A percentile compares a stretch with the other conserved stretches of the same genome.
phyloP scores from a whole-genome alignment of 176 grass and related monocot genomes.

The Triticum turgidum region DNA sequence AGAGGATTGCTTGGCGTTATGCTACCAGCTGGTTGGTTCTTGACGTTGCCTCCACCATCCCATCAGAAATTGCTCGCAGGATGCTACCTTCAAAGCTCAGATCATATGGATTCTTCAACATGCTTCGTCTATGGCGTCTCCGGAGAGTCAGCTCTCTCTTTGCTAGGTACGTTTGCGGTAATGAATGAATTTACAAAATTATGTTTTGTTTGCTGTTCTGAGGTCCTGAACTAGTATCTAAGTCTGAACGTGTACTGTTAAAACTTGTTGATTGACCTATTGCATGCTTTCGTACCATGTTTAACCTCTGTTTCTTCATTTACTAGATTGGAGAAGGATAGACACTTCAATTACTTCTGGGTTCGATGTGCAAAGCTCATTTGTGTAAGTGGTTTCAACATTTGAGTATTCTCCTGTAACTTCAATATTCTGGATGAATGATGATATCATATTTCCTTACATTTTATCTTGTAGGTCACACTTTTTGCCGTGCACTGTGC shows the following conservation, averaged over 20 bases:
- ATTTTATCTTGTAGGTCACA: conserved; percentile 63
- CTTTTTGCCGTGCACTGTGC: conserved; percentile 95
- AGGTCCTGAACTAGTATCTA: not conserved
- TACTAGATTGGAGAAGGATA: conserved; percentile 88
- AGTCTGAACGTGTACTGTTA: not conserved
- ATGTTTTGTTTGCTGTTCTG: not conserved
- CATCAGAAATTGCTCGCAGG: conserved; percentile 62
- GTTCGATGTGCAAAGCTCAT: conserved; percentile 94
- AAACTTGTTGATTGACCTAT: not conserved
- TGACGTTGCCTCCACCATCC: conserved; percentile 75
- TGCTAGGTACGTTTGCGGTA: conserved; percentile 56
- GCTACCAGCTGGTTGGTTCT: conserved; percentile 82
- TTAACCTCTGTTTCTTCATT: conserved; percentile 23
- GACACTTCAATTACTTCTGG: conserved; percentile 96
- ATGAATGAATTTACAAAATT: not conserved
- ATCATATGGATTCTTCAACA: conserved; percentile 93
- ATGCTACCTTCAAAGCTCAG: conserved; percentile 60
- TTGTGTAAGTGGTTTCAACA: conserved; percentile 59
- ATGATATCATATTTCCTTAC: conserved; percentile 14
- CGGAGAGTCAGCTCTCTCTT: conserved; percentile 96
- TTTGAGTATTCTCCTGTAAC: not conserved
- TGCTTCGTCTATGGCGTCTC: conserved; percentile 95
- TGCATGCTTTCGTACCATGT: not conserved
- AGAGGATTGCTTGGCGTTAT: conserved; percentile 75
- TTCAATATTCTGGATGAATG: not conserved